phyloP scores from a whole-genome alignment of 768 basidiomycete species.

The Lentinula guzmanii region DNA sequence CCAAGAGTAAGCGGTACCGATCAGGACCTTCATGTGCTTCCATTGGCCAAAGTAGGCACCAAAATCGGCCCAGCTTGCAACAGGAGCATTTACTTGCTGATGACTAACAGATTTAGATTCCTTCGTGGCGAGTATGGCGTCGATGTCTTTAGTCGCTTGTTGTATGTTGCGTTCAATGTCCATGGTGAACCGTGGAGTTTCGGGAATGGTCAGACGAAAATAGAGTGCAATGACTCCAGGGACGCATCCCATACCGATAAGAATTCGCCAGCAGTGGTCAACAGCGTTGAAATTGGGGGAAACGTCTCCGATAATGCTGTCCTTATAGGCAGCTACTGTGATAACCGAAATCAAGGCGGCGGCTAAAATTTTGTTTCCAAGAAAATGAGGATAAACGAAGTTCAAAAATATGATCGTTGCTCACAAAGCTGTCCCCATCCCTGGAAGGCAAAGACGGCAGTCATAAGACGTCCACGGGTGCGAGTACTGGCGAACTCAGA shows the following conservation, averaged over 20 bases:
- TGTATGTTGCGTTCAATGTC: conserved; percentile 47
- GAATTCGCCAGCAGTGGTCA: conserved; percentile 79
- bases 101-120: conserved; percentile 21
- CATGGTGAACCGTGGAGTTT: conserved; percentile 85
- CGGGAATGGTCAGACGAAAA: conserved; percentile 90
- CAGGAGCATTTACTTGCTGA: conserved; percentile 63
- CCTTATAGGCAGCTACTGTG: conserved; percentile 64
- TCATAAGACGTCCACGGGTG: conserved; percentile 82
- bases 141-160: conserved; percentile 64
- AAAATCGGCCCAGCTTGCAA: conserved; percentile 68
- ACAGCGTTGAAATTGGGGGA: conserved; percentile 39
- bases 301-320: conserved; percentile 36
- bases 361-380: conserved; percentile 23
- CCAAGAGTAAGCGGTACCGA: conserved; percentile 81
- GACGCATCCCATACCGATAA: conserved; percentile 84
- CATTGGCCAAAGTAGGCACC: conserved; percentile 57
- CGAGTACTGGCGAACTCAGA: conserved; percentile 82
- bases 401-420: conserved; percentile 12
- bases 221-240: conserved; percentile 80
- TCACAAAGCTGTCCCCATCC: conserved; percentile 83
- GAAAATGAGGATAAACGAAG: neutral
- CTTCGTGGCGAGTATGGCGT: conserved; percentile 54
- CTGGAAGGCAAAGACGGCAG: conserved; percentile 79
- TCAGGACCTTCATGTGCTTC: conserved; percentile 73
- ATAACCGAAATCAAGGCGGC: conserved; percentile 65